Base-by-base conservation (phyloP, 108 stramenopile species). In the Stephanodiscus triporus region DNA sequence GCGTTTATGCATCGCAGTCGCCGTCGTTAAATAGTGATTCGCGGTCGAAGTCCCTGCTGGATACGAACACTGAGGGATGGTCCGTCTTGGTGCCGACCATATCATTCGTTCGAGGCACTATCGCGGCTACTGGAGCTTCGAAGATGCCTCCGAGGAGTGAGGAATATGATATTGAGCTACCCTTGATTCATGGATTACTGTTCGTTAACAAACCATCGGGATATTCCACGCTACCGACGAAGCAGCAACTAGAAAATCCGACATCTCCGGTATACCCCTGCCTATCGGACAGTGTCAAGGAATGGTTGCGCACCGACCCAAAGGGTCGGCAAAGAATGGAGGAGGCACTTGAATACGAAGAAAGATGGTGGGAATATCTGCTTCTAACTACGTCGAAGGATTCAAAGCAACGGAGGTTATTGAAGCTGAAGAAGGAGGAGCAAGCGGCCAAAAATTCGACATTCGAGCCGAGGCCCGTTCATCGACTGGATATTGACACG, bases 401-500 rank as follows among this genome's bases (percentile, higher is more conserved):
- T 60, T 51, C 42, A 34, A 54, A 38, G 29, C 49, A 49, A 49
- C 45, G 13, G 7, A 66, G 82, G 58, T 67, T 60, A 62, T 16
- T 29, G 38, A 55, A 55, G 68, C 56, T 20, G 5, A 43, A 48
- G 32, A 50, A 63, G 17, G 49, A 57, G 5, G 68, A 53, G 9
- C 76, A 56, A 42, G 0, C 30, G 42, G 68, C 29, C 24, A 70
- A 70, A 48, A 53, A 6, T 4, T 8, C 45, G 34, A 11, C 66
- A 23, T 81, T 77, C 77, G 70, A 70, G 51, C 82, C 82, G 32
- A 62, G 84, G 17, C 87, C 89, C 17, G 86, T 85, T 47, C 89
- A 91, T 77, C 82, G 89, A 62, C 73, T 91, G 58, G 89, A 91
- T 63, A 66, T 75, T 51, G 89, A 91, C 76, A 91, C 89, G 22